These are phyloP conservation scores for Stenocarpella maydis DNA, from an alignment of 2,329 filamentous ascomycete species.

Conservation along the genomic window DNA sequence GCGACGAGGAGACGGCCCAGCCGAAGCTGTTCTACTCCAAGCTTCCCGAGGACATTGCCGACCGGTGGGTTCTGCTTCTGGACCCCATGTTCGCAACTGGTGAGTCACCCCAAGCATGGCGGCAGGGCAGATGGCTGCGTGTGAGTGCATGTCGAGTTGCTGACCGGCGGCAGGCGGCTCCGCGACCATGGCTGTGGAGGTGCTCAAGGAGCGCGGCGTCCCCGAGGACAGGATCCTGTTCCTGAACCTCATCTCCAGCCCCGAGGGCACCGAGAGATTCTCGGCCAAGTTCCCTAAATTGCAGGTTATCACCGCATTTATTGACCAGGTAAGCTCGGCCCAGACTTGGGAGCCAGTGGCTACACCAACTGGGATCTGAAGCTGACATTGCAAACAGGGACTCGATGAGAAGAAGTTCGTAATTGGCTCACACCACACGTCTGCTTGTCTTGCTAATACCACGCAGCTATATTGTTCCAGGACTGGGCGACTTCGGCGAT, in stretches of 20 bases:
- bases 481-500: constrained; percentile 94
- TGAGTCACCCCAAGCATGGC: constrained; percentile 49
- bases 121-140: neutral
- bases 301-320: constrained; percentile 92
- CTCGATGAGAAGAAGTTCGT: constrained; percentile 95
- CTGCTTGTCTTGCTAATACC: constrained; percentile 46
- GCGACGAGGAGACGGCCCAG: constrained; percentile 92
- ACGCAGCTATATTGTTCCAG: constrained; percentile 89
- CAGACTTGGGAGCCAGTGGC: neutral
- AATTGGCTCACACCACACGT: constrained; percentile 3
- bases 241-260: constrained; percentile 96
- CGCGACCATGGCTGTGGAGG: constrained; percentile 95
- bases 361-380: constrained; percentile 1
- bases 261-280: constrained; percentile 89
- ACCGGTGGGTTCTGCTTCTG: constrained; percentile 90
- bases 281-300: constrained; percentile 88
- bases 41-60: constrained; percentile 89
- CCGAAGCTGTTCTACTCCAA: constrained; percentile 98
- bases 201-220: constrained; percentile 87
- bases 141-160: neutral
- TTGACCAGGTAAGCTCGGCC: constrained; percentile 73
- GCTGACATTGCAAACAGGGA: constrained; percentile 60
- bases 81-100: constrained; percentile 99
- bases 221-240: constrained; percentile 96
- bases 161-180: constrained; percentile 73